Base-by-base conservation (phyloP, 352 stramenopile species). In the Phytophthora cactorum region DNA sequence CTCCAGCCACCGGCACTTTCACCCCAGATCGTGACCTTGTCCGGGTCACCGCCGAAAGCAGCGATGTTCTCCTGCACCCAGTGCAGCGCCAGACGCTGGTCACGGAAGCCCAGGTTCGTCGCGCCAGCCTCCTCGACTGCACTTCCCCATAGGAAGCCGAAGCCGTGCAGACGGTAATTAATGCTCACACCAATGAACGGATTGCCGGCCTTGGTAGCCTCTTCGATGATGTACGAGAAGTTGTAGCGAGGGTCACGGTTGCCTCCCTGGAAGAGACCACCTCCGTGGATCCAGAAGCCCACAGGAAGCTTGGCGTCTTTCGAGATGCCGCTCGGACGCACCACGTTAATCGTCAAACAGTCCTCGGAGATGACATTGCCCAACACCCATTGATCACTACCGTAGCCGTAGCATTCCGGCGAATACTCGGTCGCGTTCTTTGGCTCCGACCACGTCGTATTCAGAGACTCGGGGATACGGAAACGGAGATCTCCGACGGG, bases 41-140 rank as follows among this genome's bases (percentile, higher is more conserved):
- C 14, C 11, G 64, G n/a, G 38, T 72, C 64, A n/a, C 64, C 64
- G 14, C 64, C 64, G 17, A 72, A 72, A 4, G 57, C 51, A 1
- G 39, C 64, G 29, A 72, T 72, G 44, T 72, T 72, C 31, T 72
- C 58, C 7, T 72, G 50, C 28, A 72, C 58, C 64, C 64, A 72
- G 65, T 94, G 79, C 50, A 97, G 46, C 1, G 81, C 89, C 6
- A 91, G 68, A 9, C 76, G 68, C 63, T 98, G 90, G 73, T 98
- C 92, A 57, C 90, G 78, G 29, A 97, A 65, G 0, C 88, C 88
- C 61, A 92, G 89, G 55, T 97, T 98, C 5, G 88, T 81, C 43
- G 70, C 77, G 2, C 84, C 62, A 4, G 81, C 84, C 31, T 88
- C 73, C 27, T 73, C 50, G 6, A 71, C 74, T 5, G 50, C 68